phyloP scores from a whole-genome alignment of 2,329 filamentous ascomycete species.

The Aaosphaeria arxii region DNA sequence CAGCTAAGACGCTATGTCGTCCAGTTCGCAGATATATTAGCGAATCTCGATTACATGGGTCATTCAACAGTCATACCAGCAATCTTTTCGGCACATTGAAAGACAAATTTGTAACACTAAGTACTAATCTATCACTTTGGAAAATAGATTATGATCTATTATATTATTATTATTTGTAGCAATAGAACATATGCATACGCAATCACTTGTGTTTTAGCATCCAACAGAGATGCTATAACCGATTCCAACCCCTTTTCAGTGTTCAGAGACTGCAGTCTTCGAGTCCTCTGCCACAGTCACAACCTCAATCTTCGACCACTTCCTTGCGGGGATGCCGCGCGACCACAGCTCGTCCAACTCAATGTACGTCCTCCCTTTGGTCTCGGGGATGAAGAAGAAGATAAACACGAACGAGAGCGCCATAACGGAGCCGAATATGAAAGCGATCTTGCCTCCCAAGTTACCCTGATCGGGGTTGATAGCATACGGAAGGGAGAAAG shows the following conservation, averaged over 20 bases:
- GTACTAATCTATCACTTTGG: neutral
- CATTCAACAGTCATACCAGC: slow-evolving; percentile 7
- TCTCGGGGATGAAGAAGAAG: slow-evolving; percentile 75
- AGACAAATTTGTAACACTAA: neutral
- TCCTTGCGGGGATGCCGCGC: slow-evolving; percentile 8
- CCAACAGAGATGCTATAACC: too few relatives aligned
- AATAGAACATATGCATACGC: too few relatives aligned
- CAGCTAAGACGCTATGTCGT: slow-evolving; percentile 9
- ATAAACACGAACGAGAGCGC: slow-evolving; percentile 74
- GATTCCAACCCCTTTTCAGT: too few relatives aligned
- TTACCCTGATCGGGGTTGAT: slow-evolving; percentile 38
- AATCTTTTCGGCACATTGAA: slow-evolving; percentile 3
- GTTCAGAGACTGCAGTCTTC: neutral
- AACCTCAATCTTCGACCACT: slow-evolving; percentile 9
- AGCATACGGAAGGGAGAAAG: slow-evolving; percentile 37
- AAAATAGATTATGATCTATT: neutral
- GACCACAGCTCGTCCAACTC: slow-evolving; percentile 15
- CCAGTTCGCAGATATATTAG: slow-evolving; percentile 12
- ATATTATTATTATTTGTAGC: neutral
- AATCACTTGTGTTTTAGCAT: too few relatives aligned
- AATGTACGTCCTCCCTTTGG: slow-evolving; percentile 72
- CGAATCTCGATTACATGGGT: slow-evolving; percentile 12
- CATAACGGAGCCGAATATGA: slow-evolving; percentile 79
- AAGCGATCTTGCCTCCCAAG: slow-evolving; percentile 78
- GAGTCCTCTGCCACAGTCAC: slow-evolving; percentile 4